Evolutionary conservation across 768 basidiomycete species (phyloP).

Genomic region (Epithele typhae): DNA sequence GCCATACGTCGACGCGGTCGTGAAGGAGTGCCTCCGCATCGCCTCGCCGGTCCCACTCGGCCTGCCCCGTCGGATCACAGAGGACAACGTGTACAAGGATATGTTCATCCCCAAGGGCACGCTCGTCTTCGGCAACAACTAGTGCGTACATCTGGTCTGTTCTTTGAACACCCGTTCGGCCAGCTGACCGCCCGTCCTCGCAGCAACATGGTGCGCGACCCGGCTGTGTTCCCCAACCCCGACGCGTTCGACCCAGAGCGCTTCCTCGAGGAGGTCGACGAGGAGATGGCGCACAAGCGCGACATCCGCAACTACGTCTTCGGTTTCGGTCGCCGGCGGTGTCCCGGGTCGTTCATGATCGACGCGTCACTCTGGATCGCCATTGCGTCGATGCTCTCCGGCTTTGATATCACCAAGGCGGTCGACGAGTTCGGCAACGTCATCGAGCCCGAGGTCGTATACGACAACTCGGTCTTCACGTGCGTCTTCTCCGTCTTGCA

Average conservation of each 20-base stretch:
- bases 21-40: conserved; percentile 55
- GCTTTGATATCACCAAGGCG: conserved; percentile 19
- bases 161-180: no score
- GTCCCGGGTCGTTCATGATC: conserved; percentile 22
- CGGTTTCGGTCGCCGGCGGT: conserved; percentile 21
- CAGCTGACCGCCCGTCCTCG: not conserved
- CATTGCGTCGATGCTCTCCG: conserved; percentile 21
- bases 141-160: conserved; percentile 29
- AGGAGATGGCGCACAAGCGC: conserved; percentile 21
- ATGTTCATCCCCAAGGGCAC: conserved; percentile 62
- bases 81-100: conserved; percentile 60
- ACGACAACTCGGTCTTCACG: conserved; percentile 65
- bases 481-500: conserved; percentile 25
- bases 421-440: conserved; percentile 17
- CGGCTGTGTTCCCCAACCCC: conserved; percentile 45
- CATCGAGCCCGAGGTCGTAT: conserved; percentile 38
- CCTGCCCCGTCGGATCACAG: conserved; percentile 60
- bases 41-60: conserved; percentile 52
- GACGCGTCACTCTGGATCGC: conserved; percentile 22
- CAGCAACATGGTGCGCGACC: conserved; percentile 32
- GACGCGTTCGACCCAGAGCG: conserved; percentile 51
- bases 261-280: conserved; percentile 31
- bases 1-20: conserved; percentile 54
- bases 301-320: conserved; percentile 39
- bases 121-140: conserved; percentile 61